Base-by-base conservation (phyloP, 1,284 basidiomycete species). In the Cryptococcus floricola region DNA sequence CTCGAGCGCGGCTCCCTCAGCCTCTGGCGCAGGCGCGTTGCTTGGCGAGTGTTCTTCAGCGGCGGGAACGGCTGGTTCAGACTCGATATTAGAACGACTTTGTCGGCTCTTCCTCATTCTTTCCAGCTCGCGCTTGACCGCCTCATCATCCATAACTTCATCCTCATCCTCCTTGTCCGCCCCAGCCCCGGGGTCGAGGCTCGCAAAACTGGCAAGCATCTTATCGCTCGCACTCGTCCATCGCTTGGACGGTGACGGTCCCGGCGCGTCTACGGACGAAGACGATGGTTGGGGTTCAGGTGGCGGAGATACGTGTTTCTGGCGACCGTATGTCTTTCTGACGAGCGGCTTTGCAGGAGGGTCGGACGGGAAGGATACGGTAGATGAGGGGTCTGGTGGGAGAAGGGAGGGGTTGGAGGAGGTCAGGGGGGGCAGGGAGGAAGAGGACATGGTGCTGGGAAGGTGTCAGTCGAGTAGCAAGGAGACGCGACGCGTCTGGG, bases 181-280 rank as follows among this genome's bases (percentile, higher is more conserved):
- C n/a, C 49, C 31, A 27, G 52, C 51, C n/a, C 47, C 41, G 3
- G 57, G 54, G 39, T 55, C 64, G 2, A 64, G 43, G 9, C 39
- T 48, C 8, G 60, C 53, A 8, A 65, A 46, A 7, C 59, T 58
- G 12, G 60, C 47, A 10, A 41, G 50, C 66, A 63, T 66, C 28
- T 52, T 28, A 12, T 55, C 45, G 41, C 49, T 59, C 2, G 48
- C 45, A 3, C 7, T 28, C 1, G 57, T 50, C 41, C 53, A 70
- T 39, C 62, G 49, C 49, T 66, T 68, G 7, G 62, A 48, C 2
- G 67, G 65, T 14, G 68, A 67, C 6, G 44, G 27, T 34, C 25
- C 28, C n/a, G 39, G 39, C 19, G 41, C 41, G 19, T 42, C 41
- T 42, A 42, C 41, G 8, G 49, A 12, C 5, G 50, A 41, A 27